Evolutionary conservation across 257 asterid genomes (phyloP).

Genomic region (Solanum sejunctum): DNA sequence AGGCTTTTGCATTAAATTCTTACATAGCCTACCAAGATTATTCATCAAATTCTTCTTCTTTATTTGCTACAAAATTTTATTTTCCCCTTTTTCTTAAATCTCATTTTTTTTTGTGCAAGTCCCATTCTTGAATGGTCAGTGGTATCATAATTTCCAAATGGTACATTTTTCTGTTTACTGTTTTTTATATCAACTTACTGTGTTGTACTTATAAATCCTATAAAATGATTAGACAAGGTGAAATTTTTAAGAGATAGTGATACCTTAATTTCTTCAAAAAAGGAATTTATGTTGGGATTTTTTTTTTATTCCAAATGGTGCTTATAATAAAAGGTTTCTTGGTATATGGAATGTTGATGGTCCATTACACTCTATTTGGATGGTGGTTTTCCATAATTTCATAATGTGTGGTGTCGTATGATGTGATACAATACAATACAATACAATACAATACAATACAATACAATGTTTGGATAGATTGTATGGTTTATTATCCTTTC

Average conservation of each 20-base stretch:
- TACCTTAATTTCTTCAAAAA: constrained; percentile 21
- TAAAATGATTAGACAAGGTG: constrained; percentile 15
- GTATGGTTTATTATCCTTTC: too few species aligned
- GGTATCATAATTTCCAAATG: background rate
- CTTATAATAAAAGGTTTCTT: constrained; percentile 33
- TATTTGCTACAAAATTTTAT: too few species aligned
- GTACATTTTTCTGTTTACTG: background rate
- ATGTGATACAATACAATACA: too few species aligned
- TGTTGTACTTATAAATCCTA: constrained; percentile 10
- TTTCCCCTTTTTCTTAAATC: background rate
- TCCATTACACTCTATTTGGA: constrained; percentile 9
- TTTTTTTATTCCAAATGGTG: constrained; percentile 37
- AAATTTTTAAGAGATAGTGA: constrained; percentile 35
- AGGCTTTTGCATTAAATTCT: background rate
- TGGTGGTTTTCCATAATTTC: background rate
- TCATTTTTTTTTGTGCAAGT: background rate
- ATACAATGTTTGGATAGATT: too few species aligned
- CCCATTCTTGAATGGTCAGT: background rate
- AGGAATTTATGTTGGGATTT: constrained; percentile 51
- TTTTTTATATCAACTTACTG: constrained; percentile 1
- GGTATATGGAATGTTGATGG: constrained; percentile 50
- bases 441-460: too few species aligned
- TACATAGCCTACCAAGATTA: background rate
- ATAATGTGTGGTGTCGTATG: too few species aligned
- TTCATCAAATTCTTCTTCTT: background rate